Conservation (phyloP, 2,329 filamentous ascomycete genomes). For the Lecanicillium sp. region DNA sequence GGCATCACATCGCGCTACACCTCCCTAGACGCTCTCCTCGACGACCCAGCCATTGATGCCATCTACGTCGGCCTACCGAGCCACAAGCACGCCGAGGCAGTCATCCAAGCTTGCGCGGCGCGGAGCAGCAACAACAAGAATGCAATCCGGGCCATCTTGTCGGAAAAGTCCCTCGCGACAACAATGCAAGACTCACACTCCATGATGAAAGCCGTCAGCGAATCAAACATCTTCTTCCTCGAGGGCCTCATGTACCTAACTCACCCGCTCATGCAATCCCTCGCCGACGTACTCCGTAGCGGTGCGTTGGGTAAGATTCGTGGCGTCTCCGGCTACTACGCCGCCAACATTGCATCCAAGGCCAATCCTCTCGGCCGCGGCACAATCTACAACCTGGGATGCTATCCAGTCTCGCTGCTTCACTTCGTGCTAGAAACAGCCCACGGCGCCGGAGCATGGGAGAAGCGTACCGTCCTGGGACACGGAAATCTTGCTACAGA, state of each 20-base stretch:
- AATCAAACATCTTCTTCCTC: constrained; percentile 16
- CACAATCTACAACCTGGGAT: constrained; percentile 21
- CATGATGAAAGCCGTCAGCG: constrained; percentile 15
- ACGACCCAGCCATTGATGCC: constrained; percentile 16
- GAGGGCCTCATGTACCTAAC: constrained; percentile 20
- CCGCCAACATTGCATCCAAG: constrained; percentile 18
- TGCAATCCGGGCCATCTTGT: constrained; percentile 17
- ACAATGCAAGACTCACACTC: constrained; percentile 16
- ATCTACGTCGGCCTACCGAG: constrained; percentile 19
- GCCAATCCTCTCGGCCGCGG: constrained; percentile 19
- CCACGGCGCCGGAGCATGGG: constrained; percentile 13
- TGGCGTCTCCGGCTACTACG: constrained; percentile 17
- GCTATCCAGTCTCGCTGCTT: constrained; percentile 19
- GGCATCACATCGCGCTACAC: constrained; percentile 13
- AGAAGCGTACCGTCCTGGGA: constrained; percentile 12
- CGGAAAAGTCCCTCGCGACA: constrained; percentile 19
- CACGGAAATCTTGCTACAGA: constrained; percentile 15
- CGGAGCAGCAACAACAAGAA: constrained; percentile 6
- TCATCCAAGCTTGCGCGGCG: constrained; percentile 12
- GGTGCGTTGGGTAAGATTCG: constrained; percentile 14
- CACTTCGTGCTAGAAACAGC: constrained; percentile 17
- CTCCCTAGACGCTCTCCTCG: constrained; percentile 15
- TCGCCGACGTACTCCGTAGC: constrained; percentile 14
- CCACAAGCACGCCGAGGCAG: constrained; percentile 18
- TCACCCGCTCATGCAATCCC: constrained; percentile 16